phyloP scores from a whole-genome alignment of 768 basidiomycete species.

The Mycena haematopus region DNA sequence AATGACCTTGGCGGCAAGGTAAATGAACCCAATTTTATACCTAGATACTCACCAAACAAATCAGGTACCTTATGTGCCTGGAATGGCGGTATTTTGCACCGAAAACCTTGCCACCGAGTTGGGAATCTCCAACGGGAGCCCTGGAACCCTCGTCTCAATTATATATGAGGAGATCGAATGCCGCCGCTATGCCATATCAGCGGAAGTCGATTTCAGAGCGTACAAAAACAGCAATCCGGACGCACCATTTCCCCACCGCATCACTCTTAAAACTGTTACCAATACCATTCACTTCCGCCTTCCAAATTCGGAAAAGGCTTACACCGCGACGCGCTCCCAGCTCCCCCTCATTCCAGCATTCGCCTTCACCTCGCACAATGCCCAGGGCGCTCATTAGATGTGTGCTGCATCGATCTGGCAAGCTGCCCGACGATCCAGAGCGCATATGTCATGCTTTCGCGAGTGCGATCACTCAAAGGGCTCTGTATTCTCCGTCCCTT shows the following conservation, averaged over 20 bases:
- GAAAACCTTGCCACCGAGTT: constrained; percentile 12
- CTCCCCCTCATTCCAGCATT: no score
- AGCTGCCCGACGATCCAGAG: no score
- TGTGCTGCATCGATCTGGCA: no score
- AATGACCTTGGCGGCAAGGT: neutral
- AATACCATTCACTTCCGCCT: neutral
- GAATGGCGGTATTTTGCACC: constrained; percentile 7
- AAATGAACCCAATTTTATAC: no score
- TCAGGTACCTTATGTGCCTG: neutral
- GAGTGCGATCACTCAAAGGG: no score
- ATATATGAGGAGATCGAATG: neutral
- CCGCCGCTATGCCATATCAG: constrained; percentile 2
- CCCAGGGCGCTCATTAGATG: no score
- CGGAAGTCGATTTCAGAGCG: neutral
- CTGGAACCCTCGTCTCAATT: neutral
- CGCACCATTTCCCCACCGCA: neutral
- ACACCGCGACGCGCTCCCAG: no score
- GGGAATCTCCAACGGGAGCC: neutral
- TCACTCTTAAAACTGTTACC: neutral
- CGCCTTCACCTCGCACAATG: no score
- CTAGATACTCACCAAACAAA: no score
- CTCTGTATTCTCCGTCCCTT: no score
- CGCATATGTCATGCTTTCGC: no score
- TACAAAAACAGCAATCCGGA: neutral
- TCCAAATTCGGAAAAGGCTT: neutral